A percentile compares a stretch with the other conserved stretches of the same genome.
Evolutionary conservation across 2,329 filamentous ascomycete genomes (phyloP).

Genomic region (Colletotrichum liriopes): DNA sequence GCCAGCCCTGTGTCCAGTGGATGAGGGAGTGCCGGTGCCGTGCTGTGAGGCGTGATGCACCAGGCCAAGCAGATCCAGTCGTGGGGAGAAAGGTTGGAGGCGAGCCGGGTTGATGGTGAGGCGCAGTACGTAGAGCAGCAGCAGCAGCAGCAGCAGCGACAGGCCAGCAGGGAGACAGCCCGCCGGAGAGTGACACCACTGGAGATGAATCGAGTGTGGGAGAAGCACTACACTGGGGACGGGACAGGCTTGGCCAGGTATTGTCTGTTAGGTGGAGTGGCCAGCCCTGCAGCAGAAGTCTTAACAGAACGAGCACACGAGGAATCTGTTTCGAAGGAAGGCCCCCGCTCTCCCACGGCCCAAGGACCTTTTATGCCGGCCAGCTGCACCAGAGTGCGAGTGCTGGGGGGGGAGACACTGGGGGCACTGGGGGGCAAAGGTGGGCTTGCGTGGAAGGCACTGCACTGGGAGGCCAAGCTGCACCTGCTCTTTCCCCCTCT

Average conservation of each 20-base stretch:
- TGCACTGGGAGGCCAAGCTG: background rate
- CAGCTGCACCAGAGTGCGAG: slow-evolving; percentile 3
- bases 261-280: background rate
- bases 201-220: slow-evolving; percentile 18
- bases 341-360: slow-evolving; percentile 14
- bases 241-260: slow-evolving; percentile 6
- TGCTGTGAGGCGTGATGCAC: slow-evolving; percentile 3
- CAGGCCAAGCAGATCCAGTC: slow-evolving; percentile 16
- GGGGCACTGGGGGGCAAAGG: background rate
- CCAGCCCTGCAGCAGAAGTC: rapidly evolving
- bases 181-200: background rate
- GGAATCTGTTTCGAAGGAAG: slow-evolving; percentile 13
- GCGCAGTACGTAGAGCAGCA: slow-evolving; percentile 25
- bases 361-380: slow-evolving; percentile 31
- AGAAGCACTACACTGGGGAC: slow-evolving; percentile 27
- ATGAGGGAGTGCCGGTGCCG: background rate
- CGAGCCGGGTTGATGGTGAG: slow-evolving; percentile 5
- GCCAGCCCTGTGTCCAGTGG: slow-evolving; percentile 12
- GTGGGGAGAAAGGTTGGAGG: slow-evolving; percentile 30
- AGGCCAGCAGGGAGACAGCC: slow-evolving; percentile 4
- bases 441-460: slow-evolving; percentile 1
- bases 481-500: slow-evolving; percentile 1
- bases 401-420: background rate
- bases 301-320: slow-evolving; percentile 16
- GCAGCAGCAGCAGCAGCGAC: slow-evolving; percentile 14